Evolutionary conservation across 192 early-diverging fungal species (phyloP), one percentile per base, ranked within the genome.

Genomic region (Diversispora epigaea): DNA sequence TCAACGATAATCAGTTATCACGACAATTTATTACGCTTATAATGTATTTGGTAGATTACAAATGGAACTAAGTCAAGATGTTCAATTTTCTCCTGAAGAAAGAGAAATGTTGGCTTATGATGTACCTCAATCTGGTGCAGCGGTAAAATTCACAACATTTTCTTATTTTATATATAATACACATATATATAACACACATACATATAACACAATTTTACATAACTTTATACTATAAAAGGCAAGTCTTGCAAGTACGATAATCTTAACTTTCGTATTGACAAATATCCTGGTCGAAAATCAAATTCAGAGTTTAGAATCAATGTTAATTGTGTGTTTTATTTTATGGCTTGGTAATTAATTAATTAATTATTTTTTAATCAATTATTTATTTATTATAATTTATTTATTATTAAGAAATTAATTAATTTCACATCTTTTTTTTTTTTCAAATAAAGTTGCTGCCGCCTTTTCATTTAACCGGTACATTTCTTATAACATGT

Each of bases 41-140:
- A 69, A 69, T 50, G 11, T 69, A 9, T 69, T 47, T 54, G 68
- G 68, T 52, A 69, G 17, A 69, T 39, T 22, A 39, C 68, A 69
- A 69, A 69, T 69, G 47, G 7, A 69, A 14, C 25, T 69, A 25
- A 21, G 47, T 52, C 49, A 32, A 17, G 32, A 41, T 1, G 17
- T n/a, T 6, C 22, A 19, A 15, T 54, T 54, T 15, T 52, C 68
- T 4, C 68, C 68, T 4, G 68, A 9, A 6, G 15, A 32, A 41
- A 21, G 68, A 69, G 68, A 69, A 25, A 19, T 17, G 4, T 22
- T 69, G 19, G 68, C 46, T 6, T 69, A 47, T 15, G 68, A 54
- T 69, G 15, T 49, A 69, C 68, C 68, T 17, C 68, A 52, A 69
- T 7, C 39, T 1, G 50, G 68, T 4, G 22, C 68, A 14, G 6